Base-by-base conservation (phyloP, 2,329 filamentous ascomycete species). In the Drechslera avenae region DNA sequence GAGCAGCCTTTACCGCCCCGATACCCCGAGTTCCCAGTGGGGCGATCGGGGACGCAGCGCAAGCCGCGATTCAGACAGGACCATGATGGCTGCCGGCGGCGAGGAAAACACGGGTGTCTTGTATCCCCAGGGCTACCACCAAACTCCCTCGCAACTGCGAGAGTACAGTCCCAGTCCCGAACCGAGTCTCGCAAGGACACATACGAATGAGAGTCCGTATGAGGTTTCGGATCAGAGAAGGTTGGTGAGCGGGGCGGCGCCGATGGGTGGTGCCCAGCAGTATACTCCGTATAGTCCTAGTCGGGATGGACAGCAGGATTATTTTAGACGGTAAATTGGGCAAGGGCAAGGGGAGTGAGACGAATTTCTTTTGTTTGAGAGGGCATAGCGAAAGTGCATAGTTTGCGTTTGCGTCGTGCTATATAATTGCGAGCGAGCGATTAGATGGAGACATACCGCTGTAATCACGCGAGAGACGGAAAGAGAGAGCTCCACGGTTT, bases 1-100 rank as follows among this genome's bases (percentile, higher is more conserved):
- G 73, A 75, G 78, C 18, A 89, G 54, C 75, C 56, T 86, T 2
- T 73, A 81, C 13, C 80, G 87, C 1, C 82, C 86, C 0, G 83
- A 80, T 14, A 89, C 86, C 0, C 86, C 86, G 0, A 78, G 79
- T 10, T 69, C 71, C 3, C 61, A 59, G 3, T 62, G 67, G 42
- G 47, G 47, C 13, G 60, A 65, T 5, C 63, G 67, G 10, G 66
- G 66, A 0, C 56, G 71, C 3, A 56, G 62, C 1, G 35, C 36
- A 3, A 66, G 61, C 1, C 50, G 67, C 3, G 69, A 69, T 16
- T 71, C 67, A 1, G 64, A 67, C 3, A 42, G 63, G 1, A 72
- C 72, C 7, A 23, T 8, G 21, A 23, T 23, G 0, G n/a, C 46
- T 58, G 8, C 48, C 16, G 35, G 54, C 2, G 54, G 60, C 13